phyloP scores from a whole-genome alignment of 192 early-diverging fungal species.

The Geranomyces michiganensis region DNA sequence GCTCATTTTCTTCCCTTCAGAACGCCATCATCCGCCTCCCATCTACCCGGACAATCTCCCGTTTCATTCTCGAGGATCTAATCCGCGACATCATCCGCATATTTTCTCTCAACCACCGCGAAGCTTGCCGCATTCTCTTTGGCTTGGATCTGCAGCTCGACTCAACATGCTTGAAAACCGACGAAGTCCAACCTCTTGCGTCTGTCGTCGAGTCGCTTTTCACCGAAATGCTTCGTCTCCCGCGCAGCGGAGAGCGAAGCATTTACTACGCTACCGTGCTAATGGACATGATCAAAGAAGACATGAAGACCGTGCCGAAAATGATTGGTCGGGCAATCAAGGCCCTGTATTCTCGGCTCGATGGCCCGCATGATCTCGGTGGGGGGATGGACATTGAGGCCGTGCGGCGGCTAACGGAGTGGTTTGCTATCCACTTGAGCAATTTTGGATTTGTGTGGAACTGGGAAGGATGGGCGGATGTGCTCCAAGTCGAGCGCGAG shows the following conservation, averaged over 20 bases:
- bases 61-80: constrained; percentile 81
- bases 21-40: constrained; percentile 44
- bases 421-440: constrained; percentile 90
- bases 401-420: constrained; percentile 79
- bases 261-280: constrained; percentile 76
- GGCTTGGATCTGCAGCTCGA: constrained; percentile 47
- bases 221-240: constrained; percentile 60
- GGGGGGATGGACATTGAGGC: constrained; percentile 83
- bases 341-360: constrained; percentile 66
- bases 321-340: constrained; percentile 69
- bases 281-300: constrained; percentile 72
- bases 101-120: constrained; percentile 92
- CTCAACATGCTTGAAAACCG: constrained; percentile 36
- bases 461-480: constrained; percentile 77
- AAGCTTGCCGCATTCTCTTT: constrained; percentile 77
- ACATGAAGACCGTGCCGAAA: constrained; percentile 58
- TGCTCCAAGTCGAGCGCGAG: constrained; percentile 49
- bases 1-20: constrained; percentile 1
- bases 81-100: constrained; percentile 78
- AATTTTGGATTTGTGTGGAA: constrained; percentile 92
- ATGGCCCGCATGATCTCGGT: constrained; percentile 26
- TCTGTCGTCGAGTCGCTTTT: constrained; percentile 62
- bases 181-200: constrained; percentile 56
- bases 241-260: constrained; percentile 43
- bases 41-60: constrained; percentile 40